phyloP scores from a whole-genome alignment of 768 basidiomycete species.

The Leccinum uliginosum region DNA sequence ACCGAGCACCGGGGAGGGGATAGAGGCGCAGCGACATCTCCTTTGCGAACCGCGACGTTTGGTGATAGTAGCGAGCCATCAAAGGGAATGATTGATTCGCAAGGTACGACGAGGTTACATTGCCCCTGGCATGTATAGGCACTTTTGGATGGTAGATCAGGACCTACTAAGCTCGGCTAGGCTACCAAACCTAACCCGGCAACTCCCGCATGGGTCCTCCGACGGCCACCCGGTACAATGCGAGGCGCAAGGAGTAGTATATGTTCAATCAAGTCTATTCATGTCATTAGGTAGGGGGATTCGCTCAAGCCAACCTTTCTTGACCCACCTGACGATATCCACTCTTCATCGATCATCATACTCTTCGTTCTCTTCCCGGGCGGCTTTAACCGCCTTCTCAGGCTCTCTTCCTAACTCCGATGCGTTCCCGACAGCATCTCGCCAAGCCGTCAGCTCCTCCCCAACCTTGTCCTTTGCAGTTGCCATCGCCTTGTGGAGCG shows the following conservation, averaged over 20 bases:
- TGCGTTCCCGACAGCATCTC: conserved; percentile 62
- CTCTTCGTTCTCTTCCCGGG: conserved; percentile 43
- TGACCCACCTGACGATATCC: background rate
- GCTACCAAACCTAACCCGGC: too few species aligned
- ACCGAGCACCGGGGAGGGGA: conserved; percentile 35
- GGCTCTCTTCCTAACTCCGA: conserved; percentile 69
- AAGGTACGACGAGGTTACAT: conserved; percentile 17
- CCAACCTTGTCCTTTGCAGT: conserved; percentile 54
- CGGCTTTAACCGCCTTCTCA: conserved; percentile 35
- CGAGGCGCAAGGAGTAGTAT: background rate
- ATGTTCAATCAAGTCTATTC: background rate
- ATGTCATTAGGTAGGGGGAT: background rate
- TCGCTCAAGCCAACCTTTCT: background rate
- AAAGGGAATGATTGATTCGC: conserved; percentile 47
- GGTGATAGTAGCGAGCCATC: conserved; percentile 62
- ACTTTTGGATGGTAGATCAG: too few species aligned
- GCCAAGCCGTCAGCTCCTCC: conserved; percentile 68
- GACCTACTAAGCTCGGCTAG: too few species aligned
- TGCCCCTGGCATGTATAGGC: background rate
- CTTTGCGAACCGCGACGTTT: conserved; percentile 42
- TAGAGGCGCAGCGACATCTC: conserved; percentile 33
- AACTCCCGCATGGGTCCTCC: too few species aligned
- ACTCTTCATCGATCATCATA: conserved; percentile 27
- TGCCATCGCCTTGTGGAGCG: conserved; percentile 45
- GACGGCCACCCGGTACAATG: too few species aligned